Conservation (phyloP, 768 basidiomycete genomes). For the Fomitopsis serialis region DNA sequence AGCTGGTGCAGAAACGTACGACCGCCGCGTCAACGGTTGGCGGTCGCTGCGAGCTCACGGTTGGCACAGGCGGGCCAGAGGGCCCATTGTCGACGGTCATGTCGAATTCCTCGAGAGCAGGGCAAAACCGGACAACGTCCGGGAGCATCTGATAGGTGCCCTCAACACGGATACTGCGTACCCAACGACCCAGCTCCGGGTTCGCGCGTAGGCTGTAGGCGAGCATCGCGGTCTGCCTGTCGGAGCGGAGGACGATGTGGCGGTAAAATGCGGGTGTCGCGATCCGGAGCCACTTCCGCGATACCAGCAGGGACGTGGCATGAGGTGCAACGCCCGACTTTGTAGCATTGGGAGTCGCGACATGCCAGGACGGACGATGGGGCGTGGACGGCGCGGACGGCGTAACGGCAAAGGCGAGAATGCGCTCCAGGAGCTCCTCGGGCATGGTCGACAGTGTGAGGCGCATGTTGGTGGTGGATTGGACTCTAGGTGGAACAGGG, state of each 20-base stretch:
- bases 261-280: conserved; percentile 54
- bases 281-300: conserved; percentile 47
- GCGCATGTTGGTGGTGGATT: conserved; percentile 7
- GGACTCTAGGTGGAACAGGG: neutral
- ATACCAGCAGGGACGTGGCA: conserved; percentile 46
- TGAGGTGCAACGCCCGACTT: conserved; percentile 10
- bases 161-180: conserved; percentile 37
- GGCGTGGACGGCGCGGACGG: conserved; percentile 14
- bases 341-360: neutral
- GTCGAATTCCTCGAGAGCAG: conserved; percentile 33
- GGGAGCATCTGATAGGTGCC: conserved; percentile 38
- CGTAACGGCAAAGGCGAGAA: conserved; percentile 30
- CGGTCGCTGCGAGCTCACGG: neutral
- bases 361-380: conserved; percentile 20
- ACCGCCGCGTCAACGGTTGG: conserved; percentile 3
- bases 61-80: neutral
- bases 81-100: conserved; percentile 25
- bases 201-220: conserved; percentile 31
- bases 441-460: conserved; percentile 27
- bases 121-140: conserved; percentile 30
- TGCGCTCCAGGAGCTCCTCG: conserved; percentile 42
- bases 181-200: conserved; percentile 32
- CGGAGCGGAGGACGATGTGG: conserved; percentile 38
- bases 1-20: conserved; percentile 33
- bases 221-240: conserved; percentile 33